phyloP scores from a whole-genome alignment of 768 basidiomycete genomes.

The Tremella mesenterica region DNA sequence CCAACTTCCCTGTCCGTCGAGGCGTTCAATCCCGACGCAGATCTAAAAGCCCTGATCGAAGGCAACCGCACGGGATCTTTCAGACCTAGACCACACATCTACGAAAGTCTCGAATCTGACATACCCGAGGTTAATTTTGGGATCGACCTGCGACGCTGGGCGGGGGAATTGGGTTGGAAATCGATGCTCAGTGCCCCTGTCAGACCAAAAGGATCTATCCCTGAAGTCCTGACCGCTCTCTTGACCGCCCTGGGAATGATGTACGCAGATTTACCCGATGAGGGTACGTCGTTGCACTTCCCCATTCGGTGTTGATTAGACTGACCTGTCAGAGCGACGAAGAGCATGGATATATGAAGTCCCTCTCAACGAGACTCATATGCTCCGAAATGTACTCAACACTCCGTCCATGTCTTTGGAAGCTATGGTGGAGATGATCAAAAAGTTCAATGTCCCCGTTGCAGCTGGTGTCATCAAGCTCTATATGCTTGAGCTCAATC shows the following conservation, averaged over 20 bases:
- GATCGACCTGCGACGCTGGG: constrained; percentile 83
- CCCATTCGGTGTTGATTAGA: background rate
- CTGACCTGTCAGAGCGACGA: constrained; percentile 56
- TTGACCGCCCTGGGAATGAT: constrained; percentile 57
- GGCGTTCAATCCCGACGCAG: constrained; percentile 78
- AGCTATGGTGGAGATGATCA: constrained; percentile 53
- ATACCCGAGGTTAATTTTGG: constrained; percentile 82
- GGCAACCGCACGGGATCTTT: constrained; percentile 89
- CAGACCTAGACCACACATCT: constrained; percentile 73
- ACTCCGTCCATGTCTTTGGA: constrained; percentile 47
- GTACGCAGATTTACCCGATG: constrained; percentile 59
- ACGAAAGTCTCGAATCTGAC: constrained; percentile 58
- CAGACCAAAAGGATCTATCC: constrained; percentile 52
- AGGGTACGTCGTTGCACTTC: constrained; percentile 49
- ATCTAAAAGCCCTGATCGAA: constrained; percentile 65
- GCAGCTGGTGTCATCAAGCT: constrained; percentile 77
- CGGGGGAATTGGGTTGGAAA: constrained; percentile 65
- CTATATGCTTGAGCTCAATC: constrained; percentile 84
- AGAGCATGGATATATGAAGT: constrained; percentile 89
- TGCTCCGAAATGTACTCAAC: constrained; percentile 76
- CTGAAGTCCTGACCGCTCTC: constrained; percentile 64
- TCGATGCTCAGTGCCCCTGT: constrained; percentile 46
- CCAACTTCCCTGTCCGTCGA: constrained; percentile 67
- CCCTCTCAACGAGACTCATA: constrained; percentile 71
- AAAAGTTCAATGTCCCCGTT: constrained; percentile 74